Evolutionary conservation across 495 filamentous ascomycete genomes (phyloP).

Genomic region (Xylaria grammica): DNA sequence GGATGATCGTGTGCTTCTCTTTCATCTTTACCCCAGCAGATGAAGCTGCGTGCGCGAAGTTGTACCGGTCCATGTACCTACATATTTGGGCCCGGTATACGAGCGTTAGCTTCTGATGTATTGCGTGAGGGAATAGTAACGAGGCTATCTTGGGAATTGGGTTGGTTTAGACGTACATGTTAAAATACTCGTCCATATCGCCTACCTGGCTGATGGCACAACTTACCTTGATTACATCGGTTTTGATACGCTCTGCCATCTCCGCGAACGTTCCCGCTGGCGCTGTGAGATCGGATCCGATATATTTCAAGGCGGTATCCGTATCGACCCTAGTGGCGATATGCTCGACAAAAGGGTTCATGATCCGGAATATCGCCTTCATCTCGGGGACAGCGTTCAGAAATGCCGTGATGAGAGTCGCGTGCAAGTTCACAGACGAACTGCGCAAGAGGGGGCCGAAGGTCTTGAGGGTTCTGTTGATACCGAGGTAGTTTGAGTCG

Average conservation of each 20-base stretch:
- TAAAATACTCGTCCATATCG: slow-evolving; percentile 19
- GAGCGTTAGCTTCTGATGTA: background rate
- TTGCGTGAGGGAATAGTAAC: background rate
- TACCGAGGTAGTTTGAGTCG: slow-evolving; percentile 2
- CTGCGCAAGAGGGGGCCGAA: background rate
- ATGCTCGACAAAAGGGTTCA: background rate
- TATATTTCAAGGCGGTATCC: background rate
- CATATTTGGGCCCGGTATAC: background rate
- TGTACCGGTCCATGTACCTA: background rate
- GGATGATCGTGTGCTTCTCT: slow-evolving; percentile 40
- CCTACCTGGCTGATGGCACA: slow-evolving; percentile 7
- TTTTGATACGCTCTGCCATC: background rate
- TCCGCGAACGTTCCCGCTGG: background rate
- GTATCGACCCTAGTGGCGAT: background rate
- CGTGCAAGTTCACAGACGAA: background rate
- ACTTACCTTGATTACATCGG: slow-evolving; percentile 17
- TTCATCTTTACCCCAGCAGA: slow-evolving; percentile 33
- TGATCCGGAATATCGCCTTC: background rate
- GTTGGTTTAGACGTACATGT: slow-evolving; percentile 8
- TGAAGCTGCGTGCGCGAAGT: slow-evolving; percentile 4
- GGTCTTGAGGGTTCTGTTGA: slow-evolving; percentile 2
- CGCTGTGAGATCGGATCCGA: background rate
- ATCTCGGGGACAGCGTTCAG: background rate
- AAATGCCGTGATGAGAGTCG: slow-evolving; percentile 4
- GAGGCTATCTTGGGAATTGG: background rate